Evolutionary conservation across 2,329 filamentous ascomycete genomes (phyloP).

Genomic region (Ceratocystis eucalypticola): DNA sequence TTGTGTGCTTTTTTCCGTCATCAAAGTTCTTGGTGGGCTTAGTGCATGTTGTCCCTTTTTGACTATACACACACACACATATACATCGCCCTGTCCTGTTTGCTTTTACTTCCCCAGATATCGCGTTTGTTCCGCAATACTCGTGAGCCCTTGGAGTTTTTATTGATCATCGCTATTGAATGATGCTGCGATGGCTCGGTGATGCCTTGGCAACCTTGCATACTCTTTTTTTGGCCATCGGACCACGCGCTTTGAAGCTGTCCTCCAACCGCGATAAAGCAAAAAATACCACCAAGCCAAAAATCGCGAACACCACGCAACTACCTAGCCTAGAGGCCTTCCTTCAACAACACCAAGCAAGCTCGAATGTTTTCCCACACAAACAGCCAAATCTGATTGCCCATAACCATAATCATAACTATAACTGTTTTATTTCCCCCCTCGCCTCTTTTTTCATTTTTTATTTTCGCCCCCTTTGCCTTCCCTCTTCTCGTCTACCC

Average conservation of each 20-base stretch:
- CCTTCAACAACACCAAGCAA: neutral
- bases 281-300: neutral
- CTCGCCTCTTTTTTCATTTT: conserved; percentile 2
- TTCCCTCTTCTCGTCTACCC: conserved; percentile 14
- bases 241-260: neutral
- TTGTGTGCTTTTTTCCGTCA: neutral
- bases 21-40: no score
- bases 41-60: neutral
- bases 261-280: neutral
- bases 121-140: neutral
- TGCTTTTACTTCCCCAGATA: neutral
- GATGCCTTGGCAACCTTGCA: neutral
- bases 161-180: neutral
- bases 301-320: neutral
- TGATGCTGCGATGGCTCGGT: neutral
- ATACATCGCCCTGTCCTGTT: neutral
- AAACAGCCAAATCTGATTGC: neutral
- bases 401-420: no score
- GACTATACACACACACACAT: no score
- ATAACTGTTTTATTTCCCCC: no score
- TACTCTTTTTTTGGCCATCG: neutral
- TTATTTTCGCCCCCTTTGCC: conserved; percentile 17
- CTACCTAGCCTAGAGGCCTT: neutral
- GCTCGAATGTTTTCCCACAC: neutral
- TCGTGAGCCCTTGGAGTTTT: neutral